Evolutionary conservation across 352 stramenopile species (phyloP).

Genomic region (Globisporangium uncinulatum): DNA sequence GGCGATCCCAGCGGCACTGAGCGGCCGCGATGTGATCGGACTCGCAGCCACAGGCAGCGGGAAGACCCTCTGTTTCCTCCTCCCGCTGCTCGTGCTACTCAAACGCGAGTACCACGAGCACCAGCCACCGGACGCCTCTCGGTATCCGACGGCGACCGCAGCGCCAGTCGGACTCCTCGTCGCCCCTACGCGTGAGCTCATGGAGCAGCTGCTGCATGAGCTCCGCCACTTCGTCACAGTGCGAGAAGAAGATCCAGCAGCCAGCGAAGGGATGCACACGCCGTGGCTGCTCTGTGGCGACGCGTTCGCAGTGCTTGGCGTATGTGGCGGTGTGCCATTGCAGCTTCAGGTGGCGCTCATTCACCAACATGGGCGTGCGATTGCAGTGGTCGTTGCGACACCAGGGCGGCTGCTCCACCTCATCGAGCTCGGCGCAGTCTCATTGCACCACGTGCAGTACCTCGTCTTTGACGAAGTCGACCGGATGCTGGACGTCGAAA

Average conservation of each 20-base stretch:
- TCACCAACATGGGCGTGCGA: constrained; percentile 21
- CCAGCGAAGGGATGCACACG: not conserved
- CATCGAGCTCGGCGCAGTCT: constrained; percentile 20
- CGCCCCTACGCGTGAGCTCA: constrained; percentile 95
- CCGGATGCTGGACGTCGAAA: constrained; percentile 90
- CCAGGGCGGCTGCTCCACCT: constrained; percentile 57
- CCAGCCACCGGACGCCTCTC: not conserved
- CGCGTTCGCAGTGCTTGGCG: constrained; percentile 23
- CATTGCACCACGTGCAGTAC: constrained; percentile 32
- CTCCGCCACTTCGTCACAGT: constrained; percentile 27
- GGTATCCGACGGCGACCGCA: not conserved
- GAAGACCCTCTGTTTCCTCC: constrained; percentile 96
- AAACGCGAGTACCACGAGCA: constrained; percentile 6
- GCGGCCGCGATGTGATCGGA: constrained; percentile 89
- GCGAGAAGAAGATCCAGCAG: too few relatives aligned
- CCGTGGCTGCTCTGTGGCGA: constrained; percentile 34
- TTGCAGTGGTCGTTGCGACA: constrained; percentile 39
- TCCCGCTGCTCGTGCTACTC: constrained; percentile 80
- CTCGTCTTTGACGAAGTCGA: constrained; percentile 96
- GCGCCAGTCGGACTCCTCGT: constrained; percentile 81
- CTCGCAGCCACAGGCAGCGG: constrained; percentile 92
- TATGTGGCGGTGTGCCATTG: constrained; percentile 41
- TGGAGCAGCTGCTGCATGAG: constrained; percentile 90
- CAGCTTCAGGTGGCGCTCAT: constrained; percentile 25
- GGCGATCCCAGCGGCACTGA: constrained; percentile 77